Evolutionary conservation across 2,329 filamentous ascomycete genomes (phyloP).

Genomic region (Aureobasidium sp.): DNA sequence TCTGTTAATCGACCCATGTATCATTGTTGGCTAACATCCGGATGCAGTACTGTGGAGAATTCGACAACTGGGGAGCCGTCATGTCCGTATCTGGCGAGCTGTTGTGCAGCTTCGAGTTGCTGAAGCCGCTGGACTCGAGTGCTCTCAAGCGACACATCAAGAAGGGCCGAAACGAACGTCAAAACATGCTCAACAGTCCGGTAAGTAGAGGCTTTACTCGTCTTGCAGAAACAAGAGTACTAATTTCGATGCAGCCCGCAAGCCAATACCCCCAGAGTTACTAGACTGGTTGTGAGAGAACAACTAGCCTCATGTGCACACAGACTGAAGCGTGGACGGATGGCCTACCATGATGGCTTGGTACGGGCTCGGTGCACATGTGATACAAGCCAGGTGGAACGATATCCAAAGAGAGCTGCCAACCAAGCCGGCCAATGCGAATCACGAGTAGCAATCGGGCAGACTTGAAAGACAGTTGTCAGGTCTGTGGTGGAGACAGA

Average conservation of each 20-base stretch:
- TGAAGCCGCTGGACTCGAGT: constrained; percentile 93
- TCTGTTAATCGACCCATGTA: not conserved
- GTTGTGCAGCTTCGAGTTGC: constrained; percentile 90
- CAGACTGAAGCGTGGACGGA: not conserved
- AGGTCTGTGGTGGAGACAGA: not conserved
- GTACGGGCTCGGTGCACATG: not conserved
- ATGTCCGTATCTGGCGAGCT: constrained; percentile 95
- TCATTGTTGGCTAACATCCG: constrained; percentile 16
- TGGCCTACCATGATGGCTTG: not conserved
- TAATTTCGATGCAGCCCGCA: constrained; percentile 34
- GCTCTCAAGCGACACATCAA: constrained; percentile 98
- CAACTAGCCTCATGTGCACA: not conserved
- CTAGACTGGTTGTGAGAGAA: constrained; percentile 22
- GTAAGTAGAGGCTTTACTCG: constrained; percentile 47
- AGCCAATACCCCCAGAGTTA: constrained; percentile 44
- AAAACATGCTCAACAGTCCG: constrained; percentile 92
- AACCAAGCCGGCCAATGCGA: not conserved
- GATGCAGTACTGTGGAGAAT: constrained; percentile 85
- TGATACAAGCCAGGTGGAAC: not conserved
- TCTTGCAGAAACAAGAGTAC: not conserved
- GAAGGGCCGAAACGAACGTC: constrained; percentile 88
- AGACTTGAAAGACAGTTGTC: not conserved
- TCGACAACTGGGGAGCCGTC: constrained; percentile 97
- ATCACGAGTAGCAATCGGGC: not conserved
- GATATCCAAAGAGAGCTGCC: not conserved